Evolutionary conservation across 2,329 filamentous ascomycete species (phyloP), one percentile per base, ranked within the genome.

Genomic region (Calonectria multiphialidica): DNA sequence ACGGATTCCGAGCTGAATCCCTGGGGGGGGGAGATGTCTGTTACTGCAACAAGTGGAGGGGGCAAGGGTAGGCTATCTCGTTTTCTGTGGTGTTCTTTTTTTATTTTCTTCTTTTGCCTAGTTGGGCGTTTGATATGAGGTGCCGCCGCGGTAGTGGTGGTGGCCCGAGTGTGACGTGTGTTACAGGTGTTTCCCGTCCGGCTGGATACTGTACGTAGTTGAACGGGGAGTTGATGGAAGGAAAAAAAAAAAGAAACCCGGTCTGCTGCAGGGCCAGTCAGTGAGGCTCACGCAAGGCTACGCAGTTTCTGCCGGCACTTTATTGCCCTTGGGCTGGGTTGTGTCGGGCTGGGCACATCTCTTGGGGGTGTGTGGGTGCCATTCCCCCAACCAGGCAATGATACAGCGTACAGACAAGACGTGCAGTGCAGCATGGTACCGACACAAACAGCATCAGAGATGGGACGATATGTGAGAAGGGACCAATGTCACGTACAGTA

Each of bases 81-180:
- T 40, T 13, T 57, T 40, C 8, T 35, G 28, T 30, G 5, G 8
- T 40, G 37, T 25, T 15, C n/a, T 57, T 25, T 15, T 57, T 40
- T 40, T 57, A 10, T 3, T 8, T 35, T 30, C 13, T 55, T 25
- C 35, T 40, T 40, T 13, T 47, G 4, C 28, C 21, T 57, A 44
- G 37, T 62, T 44, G 37, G 57, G 23, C 37, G 5, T 35, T 62
- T 44, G 57, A 42, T 42, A 44, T 30, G 37, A 23, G 37, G 23
- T 12, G 15, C 13, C 28, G n/a, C 3, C 8, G 53, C 5, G 30
- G 53, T 57, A n/a, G 18, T 57, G 53, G 7, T 37, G 33, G 53
- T 57, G 53, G 53, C n/a, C 47, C 12, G 47, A 57, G 57, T 44
- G 57, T 42, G 37, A 62, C 37, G 57, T 62, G 57, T 62, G 53